Base-by-base conservation (phyloP, 2,329 filamentous ascomycete genomes). In the Aspergillus alliaceus region DNA sequence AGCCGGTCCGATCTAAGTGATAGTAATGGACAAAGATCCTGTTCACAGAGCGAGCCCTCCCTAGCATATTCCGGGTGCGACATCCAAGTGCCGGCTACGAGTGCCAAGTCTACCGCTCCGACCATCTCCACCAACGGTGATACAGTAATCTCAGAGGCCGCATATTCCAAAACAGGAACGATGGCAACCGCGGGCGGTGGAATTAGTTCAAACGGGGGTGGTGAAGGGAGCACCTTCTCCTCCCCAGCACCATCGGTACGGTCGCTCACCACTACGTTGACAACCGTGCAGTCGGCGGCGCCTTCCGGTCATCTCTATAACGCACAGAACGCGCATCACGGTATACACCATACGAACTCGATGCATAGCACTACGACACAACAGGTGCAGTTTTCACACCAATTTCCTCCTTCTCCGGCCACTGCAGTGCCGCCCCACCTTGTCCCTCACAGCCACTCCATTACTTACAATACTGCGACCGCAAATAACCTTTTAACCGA, bases 41-140 rank as follows among this genome's bases (percentile, higher is more conserved):
- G 82, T 15, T 82, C 79, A 31, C 78, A 74, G 57, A 86, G 82
- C 72, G 83, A 81, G 68, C 81, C 81, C 8, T 91, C 90, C 0
- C 72, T 84, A 27, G 81, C 83, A 53, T 83, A 83, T 51, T 88
- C 87, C 0, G 79, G 78, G 37, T 86, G 88, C 62, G 85, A 84
- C 34, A 79, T 81, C 9, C 84, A 84, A 29, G 80, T 83, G 2
- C 86, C 81, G 8, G 78, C 84, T 0, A 82, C 83, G 25, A 88
- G 89, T 57, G 86, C 86, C 59, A 88, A 89, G 69, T 96, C 90
- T 22, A 83, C 86, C 53, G 89, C 90, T 4, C 89, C 89, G 2
- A 96, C 92, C 0, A 81, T 92, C 4, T 91, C 90, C n/a, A 96
- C 91, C 14, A 91, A 93, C 61, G 85, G 86, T 42, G 91, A 93